These are phyloP conservation scores for Pyrenochaeta sp. DNA, from an alignment of 2,329 filamentous ascomycete species.

Conservation along the genomic window DNA sequence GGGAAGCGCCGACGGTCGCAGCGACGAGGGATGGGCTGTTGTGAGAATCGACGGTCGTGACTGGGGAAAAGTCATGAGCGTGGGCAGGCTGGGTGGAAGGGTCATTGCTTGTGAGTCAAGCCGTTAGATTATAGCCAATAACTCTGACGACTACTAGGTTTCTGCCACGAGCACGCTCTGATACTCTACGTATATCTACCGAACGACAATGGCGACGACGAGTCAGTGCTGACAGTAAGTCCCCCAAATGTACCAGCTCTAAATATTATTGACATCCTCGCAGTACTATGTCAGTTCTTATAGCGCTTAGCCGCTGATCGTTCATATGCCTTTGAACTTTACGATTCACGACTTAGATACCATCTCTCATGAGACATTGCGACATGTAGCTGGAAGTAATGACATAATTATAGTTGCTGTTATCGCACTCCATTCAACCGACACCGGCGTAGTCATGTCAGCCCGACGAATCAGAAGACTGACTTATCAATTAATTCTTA, in stretches of 20 bases:
- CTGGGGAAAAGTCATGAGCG: slow-evolving; percentile 93
- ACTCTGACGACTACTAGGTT: slow-evolving; percentile 56
- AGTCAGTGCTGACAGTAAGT: slow-evolving; percentile 77
- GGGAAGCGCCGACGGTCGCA: slow-evolving; percentile 66
- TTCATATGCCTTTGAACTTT: not conserved
- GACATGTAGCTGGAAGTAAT: not conserved
- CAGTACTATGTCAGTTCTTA: slow-evolving; percentile 69
- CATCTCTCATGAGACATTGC: not conserved
- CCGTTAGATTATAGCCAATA: not conserved
- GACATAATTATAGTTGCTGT: not conserved
- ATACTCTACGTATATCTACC: slow-evolving; percentile 85
- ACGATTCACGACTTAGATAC: slow-evolving; percentile 18
- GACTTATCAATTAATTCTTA: no score
- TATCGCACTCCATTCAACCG: not conserved
- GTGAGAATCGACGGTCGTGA: slow-evolving; percentile 93
- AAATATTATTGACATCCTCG: slow-evolving; percentile 24
- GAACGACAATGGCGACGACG: slow-evolving; percentile 73
- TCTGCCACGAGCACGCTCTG: slow-evolving; percentile 79
- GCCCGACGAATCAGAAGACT: not conserved
- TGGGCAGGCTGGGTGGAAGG: slow-evolving; percentile 85
- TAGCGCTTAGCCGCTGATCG: slow-evolving; percentile 45
- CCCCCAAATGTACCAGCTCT: not conserved
- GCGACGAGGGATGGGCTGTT: slow-evolving; percentile 84
- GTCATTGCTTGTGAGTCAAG: slow-evolving; percentile 81
- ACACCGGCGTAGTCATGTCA: no score